Conservation (phyloP, 1,284 basidiomycete genomes). For the Microbotryomycetes sp. region DNA sequence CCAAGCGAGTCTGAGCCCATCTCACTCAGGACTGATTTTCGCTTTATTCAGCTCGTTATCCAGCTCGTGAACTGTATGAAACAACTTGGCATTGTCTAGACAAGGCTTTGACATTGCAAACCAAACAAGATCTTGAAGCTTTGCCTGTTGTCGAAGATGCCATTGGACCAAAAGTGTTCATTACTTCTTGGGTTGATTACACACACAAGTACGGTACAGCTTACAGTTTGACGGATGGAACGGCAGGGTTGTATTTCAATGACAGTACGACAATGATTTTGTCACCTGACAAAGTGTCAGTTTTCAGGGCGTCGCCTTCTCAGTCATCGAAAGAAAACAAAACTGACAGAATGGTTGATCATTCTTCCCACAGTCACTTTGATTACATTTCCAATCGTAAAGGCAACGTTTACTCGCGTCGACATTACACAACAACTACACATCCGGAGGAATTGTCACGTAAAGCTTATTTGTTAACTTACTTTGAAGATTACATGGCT, state of each 20-base stretch:
- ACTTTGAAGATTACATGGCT: constrained; percentile 90
- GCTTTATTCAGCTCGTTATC: constrained; percentile 10
- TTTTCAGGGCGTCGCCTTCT: constrained; percentile 8
- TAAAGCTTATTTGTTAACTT: constrained; percentile 83
- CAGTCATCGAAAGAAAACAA: background rate
- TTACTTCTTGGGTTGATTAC: constrained; percentile 96
- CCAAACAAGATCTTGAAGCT: constrained; percentile 4
- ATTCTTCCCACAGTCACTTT: constrained; percentile 56
- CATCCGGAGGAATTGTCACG: constrained; percentile 59
- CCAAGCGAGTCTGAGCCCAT: too few species aligned
- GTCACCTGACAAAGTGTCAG: constrained; percentile 73
- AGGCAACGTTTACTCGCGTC: constrained; percentile 37
- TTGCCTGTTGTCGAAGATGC: background rate
- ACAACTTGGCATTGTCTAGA: constrained; percentile 27
- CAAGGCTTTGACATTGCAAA: constrained; percentile 13
- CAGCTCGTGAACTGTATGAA: constrained; percentile 32
- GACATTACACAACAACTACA: constrained; percentile 38
- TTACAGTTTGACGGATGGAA: constrained; percentile 89
- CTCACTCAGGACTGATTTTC: too few species aligned
- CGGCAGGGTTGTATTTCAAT: constrained; percentile 92
- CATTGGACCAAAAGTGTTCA: constrained; percentile 62
- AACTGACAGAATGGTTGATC: background rate
- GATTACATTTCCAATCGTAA: constrained; percentile 58
- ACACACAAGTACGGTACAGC: constrained; percentile 99
- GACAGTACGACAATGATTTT: constrained; percentile 83